These are phyloP conservation scores for Dendryphion nanum DNA, from an alignment of 2,329 filamentous ascomycete genomes.

Conservation along the genomic window DNA sequence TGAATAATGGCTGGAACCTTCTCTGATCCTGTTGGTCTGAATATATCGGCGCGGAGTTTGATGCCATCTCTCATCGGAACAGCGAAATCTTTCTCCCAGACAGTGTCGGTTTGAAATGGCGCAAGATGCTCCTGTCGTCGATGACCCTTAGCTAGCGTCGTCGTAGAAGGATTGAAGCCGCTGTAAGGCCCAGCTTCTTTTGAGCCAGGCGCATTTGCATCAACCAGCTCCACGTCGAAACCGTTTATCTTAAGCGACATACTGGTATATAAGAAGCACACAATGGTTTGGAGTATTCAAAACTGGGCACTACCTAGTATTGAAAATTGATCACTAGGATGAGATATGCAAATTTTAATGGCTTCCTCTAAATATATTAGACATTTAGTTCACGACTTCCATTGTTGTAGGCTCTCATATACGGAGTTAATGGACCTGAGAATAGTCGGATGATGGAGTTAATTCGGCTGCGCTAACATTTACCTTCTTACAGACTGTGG, in stretches of 20 bases:
- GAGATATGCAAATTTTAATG: no score
- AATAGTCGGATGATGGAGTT: no score
- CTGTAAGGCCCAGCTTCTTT: not conserved
- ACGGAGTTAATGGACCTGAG: no score
- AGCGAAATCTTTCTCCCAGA: not conserved
- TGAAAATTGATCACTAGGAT: no score
- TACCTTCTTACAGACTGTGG: no score
- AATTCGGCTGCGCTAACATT: no score
- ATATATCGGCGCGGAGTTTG: not conserved
- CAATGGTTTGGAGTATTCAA: no score
- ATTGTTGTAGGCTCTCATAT: no score
- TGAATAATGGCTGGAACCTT: conserved; percentile 45
- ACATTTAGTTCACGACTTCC: no score
- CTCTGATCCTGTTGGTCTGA: conserved; percentile 16
- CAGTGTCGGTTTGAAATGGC: not conserved
- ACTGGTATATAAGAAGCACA: no score
- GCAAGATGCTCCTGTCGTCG: not conserved
- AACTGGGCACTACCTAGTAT: no score
- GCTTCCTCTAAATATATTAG: no score
- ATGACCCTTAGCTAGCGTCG: not conserved
- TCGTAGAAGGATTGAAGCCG: not conserved
- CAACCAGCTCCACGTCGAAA: not conserved
- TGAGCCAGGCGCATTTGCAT: not conserved
- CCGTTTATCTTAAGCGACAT: not conserved
- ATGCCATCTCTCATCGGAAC: not conserved